phyloP scores from a whole-genome alignment of 306 rosid species.

The Glycine soja region DNA sequence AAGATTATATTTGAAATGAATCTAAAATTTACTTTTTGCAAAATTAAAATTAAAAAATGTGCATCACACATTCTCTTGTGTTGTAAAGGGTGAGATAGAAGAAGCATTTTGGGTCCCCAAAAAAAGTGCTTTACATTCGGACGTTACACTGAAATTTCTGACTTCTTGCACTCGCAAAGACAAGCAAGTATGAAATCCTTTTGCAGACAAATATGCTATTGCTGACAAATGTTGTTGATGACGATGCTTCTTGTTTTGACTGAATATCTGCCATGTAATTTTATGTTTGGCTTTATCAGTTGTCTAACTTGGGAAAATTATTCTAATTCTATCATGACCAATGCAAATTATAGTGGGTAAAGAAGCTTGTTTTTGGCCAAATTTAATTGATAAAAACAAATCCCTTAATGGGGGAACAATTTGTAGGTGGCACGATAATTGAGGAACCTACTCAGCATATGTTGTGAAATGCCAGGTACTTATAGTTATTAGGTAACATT shows the following conservation, averaged over 20 bases:
- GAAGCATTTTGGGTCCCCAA: conserved; percentile 37
- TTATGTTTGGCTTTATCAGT: not conserved
- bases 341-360: not conserved
- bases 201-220: conserved; percentile 45
- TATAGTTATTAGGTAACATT: no score
- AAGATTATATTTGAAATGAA: not conserved
- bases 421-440: no score
- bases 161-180: conserved; percentile 51
- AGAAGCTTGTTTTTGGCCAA: not conserved
- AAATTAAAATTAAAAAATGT: not conserved
- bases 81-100: conserved; percentile 15
- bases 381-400: not conserved
- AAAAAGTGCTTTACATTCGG: conserved; percentile 28
- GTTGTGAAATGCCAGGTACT: no score
- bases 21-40: not conserved
- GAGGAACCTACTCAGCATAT: no score
- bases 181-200: conserved; percentile 49
- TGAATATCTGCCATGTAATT: conserved; percentile 21
- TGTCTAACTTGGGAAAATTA: not conserved
- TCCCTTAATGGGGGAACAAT: no score
- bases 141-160: conserved; percentile 46
- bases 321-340: not conserved
- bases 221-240: conserved; percentile 41
- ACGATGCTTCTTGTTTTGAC: conserved; percentile 43
- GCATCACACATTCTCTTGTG: not conserved